phyloP scores from a whole-genome alignment of 441 rosid species.

The Gossypium armourianum region DNA sequence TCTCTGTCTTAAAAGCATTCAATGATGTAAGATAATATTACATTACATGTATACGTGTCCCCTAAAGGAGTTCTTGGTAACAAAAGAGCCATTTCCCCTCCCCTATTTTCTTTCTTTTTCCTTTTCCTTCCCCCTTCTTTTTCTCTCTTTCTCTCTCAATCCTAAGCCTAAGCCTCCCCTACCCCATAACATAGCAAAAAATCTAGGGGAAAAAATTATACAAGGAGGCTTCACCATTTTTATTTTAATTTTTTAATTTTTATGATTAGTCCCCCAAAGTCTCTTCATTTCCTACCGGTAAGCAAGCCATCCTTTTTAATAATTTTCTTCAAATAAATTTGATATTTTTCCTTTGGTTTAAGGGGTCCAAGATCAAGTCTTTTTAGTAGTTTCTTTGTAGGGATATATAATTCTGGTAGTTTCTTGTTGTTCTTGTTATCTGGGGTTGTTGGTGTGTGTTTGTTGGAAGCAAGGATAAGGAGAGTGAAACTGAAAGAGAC shows the following conservation, averaged over 20 bases:
- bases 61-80: conserved; percentile 13
- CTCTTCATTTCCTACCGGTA: conserved; percentile 24
- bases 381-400: background rate
- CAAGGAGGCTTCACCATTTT: background rate
- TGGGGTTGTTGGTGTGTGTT: conserved; percentile 16
- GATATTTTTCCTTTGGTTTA: background rate
- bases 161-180: conserved; percentile 4
- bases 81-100: conserved; percentile 13
- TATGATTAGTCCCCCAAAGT: background rate
- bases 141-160: background rate
- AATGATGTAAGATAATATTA: conserved; percentile 23
- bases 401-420: background rate
- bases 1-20: conserved; percentile 19
- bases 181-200: background rate
- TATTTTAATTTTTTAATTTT: background rate
- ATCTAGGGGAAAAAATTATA: background rate
- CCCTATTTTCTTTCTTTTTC: conserved; percentile 1
- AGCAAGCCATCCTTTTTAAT: conserved; percentile 10
- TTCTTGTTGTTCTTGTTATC: conserved; percentile 2
- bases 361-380: background rate
- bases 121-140: background rate
- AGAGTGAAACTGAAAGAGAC: conserved; percentile 20
- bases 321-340: background rate
- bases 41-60: conserved; percentile 34
- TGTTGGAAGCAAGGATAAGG: conserved; percentile 10